Base-by-base conservation (phyloP, 1,284 basidiomycete genomes). In the Phellinidium pouzarii region DNA sequence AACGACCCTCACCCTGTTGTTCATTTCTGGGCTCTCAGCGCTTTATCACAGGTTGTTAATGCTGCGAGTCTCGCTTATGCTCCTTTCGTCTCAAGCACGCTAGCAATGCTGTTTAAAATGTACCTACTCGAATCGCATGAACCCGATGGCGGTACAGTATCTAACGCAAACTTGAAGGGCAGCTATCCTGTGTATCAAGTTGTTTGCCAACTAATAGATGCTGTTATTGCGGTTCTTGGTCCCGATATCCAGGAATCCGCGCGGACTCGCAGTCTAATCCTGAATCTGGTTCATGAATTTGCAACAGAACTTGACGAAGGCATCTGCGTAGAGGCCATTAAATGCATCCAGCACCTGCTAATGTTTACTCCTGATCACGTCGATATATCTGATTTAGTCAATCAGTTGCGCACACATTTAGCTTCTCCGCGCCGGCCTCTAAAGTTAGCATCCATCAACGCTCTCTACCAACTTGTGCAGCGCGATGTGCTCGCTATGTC, bases 1-100 rank as follows among this genome's bases (percentile, higher is more conserved):
- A 93, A 89, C 56, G 96, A 99, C 66, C 93, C 96, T 0, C 96
- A 99, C 66, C 96, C 96, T 0, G 80, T 94, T 9, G 96, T 98
- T 3, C 94, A 99, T 68, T 97, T 88, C 65, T 94, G 88, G 79
- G 86, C 95, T 1, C 74, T 99, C 54, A 83, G 82, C 47, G 90
- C 96, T 0, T 76, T 99, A 20, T 82, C 86, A 8, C 76, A 83
- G 25, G 94, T 99, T 48, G 86, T 97, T 64, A 87, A 94, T 61
- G 87, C 94, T 3, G 94, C 95, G 1, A 94, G 89, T 67, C 71
- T 99, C 48, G 86, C 91, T 3, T 99, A 97, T 66, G 84, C 88
- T 8, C 88, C 92, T 0, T 96, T 88, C 62, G 88, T 97, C 1
- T 78, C 87, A 1, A 84, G 83, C 59, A 98, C 94, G 0, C 76